Percentiles rank a stretch among this genome's conserved stretches.
These are phyloP conservation scores for Capniomyces stellatus DNA, from an alignment of 371 early-diverging fungal species.

Conservation along the genomic window DNA sequence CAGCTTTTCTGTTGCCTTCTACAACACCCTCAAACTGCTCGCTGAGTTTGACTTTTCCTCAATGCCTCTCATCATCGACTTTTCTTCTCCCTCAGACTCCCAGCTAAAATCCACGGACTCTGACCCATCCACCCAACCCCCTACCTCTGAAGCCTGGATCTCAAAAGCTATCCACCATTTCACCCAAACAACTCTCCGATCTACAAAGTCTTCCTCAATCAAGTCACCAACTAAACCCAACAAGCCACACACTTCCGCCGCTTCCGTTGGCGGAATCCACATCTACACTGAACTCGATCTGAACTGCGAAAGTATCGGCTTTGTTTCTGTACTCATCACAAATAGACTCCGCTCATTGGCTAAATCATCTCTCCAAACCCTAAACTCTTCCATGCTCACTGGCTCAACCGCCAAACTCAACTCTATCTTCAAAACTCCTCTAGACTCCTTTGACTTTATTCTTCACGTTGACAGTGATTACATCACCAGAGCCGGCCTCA, in stretches of 20 bases:
- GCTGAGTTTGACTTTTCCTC: neutral
- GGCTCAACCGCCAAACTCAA: conserved; percentile 34
- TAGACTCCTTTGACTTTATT: neutral
- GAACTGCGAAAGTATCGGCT: no score
- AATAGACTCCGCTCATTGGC: no score
- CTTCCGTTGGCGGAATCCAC: no score
- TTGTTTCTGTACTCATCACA: no score
- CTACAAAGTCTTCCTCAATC: neutral
- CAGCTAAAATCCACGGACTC: neutral
- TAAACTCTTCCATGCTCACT: conserved; percentile 34
- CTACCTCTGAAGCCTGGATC: no score
- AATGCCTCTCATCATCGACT: conserved; percentile 50
- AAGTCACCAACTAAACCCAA: neutral
- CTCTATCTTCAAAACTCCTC: neutral
- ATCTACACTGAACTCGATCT: no score
- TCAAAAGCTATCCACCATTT: no score
- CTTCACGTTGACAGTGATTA: no score
- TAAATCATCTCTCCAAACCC: no score
- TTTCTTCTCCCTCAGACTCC: conserved; percentile 15
- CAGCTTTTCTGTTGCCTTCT: neutral
- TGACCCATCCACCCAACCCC: neutral
- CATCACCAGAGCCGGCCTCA: no score
- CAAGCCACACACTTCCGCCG: neutral
- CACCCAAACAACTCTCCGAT: neutral
- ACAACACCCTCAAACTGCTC: neutral